Evolutionary conservation across 345 rosid species (phyloP).

Genomic region (Clausena lansium): DNA sequence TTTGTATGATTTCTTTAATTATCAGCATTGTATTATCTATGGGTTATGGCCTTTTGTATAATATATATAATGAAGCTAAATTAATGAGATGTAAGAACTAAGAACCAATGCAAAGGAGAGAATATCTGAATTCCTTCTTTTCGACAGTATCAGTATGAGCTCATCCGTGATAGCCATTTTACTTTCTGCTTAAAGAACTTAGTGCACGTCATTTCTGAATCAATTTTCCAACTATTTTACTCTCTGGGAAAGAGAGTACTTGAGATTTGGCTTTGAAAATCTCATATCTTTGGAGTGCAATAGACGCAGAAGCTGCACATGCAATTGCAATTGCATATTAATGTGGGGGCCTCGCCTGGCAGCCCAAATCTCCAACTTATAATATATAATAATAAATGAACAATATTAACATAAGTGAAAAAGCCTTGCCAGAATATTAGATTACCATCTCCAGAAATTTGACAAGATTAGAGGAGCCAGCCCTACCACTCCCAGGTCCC

Average conservation of each 20-base stretch:
- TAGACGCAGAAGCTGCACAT: neutral
- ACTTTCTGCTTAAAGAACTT: neutral
- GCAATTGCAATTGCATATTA: neutral
- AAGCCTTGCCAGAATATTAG: neutral
- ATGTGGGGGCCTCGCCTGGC: neutral
- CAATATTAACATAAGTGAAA: neutral
- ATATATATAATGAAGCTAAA: no score
- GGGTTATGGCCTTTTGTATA: neutral
- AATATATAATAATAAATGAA: neutral
- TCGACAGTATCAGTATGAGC: neutral
- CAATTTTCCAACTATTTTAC: neutral
- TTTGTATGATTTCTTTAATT: neutral
- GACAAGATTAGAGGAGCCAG: neutral
- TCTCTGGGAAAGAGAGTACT: neutral
- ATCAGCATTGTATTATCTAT: neutral
- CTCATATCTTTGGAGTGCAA: conserved; percentile 4
- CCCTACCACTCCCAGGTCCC: neutral
- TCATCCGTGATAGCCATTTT: neutral
- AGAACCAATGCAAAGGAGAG: neutral
- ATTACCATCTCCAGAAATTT: neutral
- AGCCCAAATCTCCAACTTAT: neutral
- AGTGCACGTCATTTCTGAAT: neutral
- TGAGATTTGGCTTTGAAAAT: neutral
- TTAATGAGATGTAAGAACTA: neutral
- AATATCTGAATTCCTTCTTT: neutral